These are phyloP conservation scores for Syncephalastrum racemosum DNA, from an alignment of 371 early-diverging fungal genomes.

Conservation along the genomic window DNA sequence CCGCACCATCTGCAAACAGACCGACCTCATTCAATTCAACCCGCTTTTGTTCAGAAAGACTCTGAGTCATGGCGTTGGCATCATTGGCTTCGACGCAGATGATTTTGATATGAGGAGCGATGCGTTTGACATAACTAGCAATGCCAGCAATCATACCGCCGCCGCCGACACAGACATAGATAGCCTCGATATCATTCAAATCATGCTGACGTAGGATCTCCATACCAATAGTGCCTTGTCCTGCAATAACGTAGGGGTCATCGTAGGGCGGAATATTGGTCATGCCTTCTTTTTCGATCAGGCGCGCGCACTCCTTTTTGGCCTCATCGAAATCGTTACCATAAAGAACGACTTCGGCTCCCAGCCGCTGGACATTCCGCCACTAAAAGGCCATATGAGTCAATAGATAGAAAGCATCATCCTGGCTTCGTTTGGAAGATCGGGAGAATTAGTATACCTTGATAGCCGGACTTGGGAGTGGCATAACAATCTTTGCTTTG, in stretches of 20 bases:
- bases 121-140: conserved; percentile 86
- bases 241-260: conserved; percentile 97
- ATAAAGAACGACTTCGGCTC: conserved; percentile 83
- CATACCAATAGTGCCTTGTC: conserved; percentile 95
- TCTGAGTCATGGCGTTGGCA: conserved; percentile 87
- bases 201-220: conserved; percentile 87
- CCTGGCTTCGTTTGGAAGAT: background rate
- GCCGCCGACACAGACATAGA: conserved; percentile 93
- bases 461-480: conserved; percentile 64
- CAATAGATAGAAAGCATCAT: background rate
- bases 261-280: conserved; percentile 96
- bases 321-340: conserved; percentile 95
- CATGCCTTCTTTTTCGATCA: conserved; percentile 68
- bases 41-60: conserved; percentile 64
- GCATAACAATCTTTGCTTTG: conserved; percentile 97
- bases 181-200: conserved; percentile 70
- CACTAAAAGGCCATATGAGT: conserved; percentile 63
- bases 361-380: conserved; percentile 87
- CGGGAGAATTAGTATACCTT: conserved; percentile 28
- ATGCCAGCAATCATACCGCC: conserved; percentile 94
- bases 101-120: conserved; percentile 81
- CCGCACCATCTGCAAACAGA: conserved; percentile 96
- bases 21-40: conserved; percentile 80
- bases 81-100: conserved; percentile 93
- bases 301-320: conserved; percentile 76